Evolutionary conservation across 2,329 filamentous ascomycete genomes (phyloP), one percentile per base, ranked within the genome.

Genomic region (Intubia oerlemansii): DNA sequence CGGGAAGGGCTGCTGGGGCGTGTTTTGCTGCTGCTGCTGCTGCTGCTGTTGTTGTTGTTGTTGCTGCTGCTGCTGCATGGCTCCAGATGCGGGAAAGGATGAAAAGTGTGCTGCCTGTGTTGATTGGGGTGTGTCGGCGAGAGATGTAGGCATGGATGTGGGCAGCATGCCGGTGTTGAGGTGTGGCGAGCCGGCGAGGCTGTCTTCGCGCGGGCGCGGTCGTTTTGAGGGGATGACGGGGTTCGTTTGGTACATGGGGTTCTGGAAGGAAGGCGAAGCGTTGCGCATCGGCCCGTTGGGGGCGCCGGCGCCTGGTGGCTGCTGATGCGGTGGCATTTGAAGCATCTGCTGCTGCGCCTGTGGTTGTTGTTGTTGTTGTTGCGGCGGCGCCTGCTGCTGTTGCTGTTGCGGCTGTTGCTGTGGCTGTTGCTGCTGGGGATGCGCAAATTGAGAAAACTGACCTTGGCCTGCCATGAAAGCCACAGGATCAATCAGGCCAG

Each of bases 101-200:
- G n/a, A n/a, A n/a, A n/a, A n/a, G n/a, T n/a, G 4, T 23, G 27
- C 12, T 66, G 34, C 60, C 63, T 45, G 73, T 77, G 48, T 45
- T 85, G 79, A 43, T 81, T 78, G 19, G 85, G 85, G 17, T n/a
- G 85, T 95, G 47, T 92, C 84, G 41, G 85, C 85, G 51, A 85
- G 79, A 52, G 85, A 90, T n/a, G n/a, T n/a, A n/a, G n/a, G n/a
- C 19, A 21, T 21, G 8, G 19, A 21, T 15, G 68, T 70, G 27
- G 79, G 76, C 17, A 81, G 52, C 53, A 77, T 77, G 38, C 67
- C 68, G 5, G 74, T 66, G 32, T 74, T 71, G 45, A 74, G 77
- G 43, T 73, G 66, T 30, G 85, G 82, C 18, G 82, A 90, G 47
- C 77, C 73, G 39, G 72, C 74, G 44, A 88, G 63, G 44, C 73